A percentile compares a stretch with the other conserved stretches of the same genome.
phyloP scores from a whole-genome alignment of 23 red algal genomes.

The Pyropia haitanensis region DNA sequence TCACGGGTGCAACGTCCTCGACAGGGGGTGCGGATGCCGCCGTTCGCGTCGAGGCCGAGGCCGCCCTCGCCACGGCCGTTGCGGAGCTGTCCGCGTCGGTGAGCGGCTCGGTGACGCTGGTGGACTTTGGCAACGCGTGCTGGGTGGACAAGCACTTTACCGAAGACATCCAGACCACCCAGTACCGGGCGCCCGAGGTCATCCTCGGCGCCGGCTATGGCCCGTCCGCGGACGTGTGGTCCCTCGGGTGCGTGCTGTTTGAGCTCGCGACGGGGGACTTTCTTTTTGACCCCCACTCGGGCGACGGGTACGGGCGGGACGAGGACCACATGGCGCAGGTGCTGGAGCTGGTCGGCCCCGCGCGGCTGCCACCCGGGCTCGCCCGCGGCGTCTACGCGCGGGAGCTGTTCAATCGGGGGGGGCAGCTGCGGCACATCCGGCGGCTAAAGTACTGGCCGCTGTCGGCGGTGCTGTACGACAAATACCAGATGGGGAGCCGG shows the following conservation, averaged over 20 bases:
- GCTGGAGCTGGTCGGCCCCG: constrained; percentile 78
- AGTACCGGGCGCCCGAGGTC: constrained; percentile 92
- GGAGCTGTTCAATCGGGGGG: constrained; percentile 60
- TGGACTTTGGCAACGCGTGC: constrained; percentile 98
- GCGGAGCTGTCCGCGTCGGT: no score
- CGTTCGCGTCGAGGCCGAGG: no score
- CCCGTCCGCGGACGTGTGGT: constrained; percentile 94
- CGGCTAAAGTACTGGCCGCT: constrained; percentile 54
- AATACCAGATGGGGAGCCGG: constrained; percentile 54
- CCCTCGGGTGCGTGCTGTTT: constrained; percentile 86
- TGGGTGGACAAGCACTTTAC: constrained; percentile 92
- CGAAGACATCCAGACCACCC: constrained; percentile 93
- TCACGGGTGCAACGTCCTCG: no score
- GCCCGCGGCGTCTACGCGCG: constrained; percentile 56
- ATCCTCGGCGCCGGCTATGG: constrained; percentile 84
- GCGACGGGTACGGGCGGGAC: constrained; percentile 68
- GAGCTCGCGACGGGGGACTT: constrained; percentile 97
- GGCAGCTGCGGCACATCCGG: constrained; percentile 55
- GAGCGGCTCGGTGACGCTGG: constrained; percentile 62
- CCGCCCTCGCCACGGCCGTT: no score
- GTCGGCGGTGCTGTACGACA: constrained; percentile 58
- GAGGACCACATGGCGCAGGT: constrained; percentile 93
- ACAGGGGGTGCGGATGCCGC: no score
- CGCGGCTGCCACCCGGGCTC: constrained; percentile 49
- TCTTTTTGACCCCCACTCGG: constrained; percentile 92